Conservation (phyloP, 495 filamentous ascomycete genomes). For the Beverwykella pulmonaria region DNA sequence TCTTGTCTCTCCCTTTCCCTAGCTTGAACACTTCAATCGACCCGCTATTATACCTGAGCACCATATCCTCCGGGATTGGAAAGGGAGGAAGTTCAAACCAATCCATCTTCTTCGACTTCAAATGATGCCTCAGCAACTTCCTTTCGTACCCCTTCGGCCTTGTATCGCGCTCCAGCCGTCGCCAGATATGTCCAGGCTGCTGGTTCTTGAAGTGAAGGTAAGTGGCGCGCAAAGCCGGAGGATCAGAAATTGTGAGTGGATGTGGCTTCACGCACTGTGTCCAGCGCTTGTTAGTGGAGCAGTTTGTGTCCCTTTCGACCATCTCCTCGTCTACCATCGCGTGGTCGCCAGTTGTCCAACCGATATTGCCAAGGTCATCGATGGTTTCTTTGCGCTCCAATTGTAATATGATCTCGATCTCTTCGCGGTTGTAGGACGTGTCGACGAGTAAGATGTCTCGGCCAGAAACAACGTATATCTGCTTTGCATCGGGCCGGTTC, state of each 20-base stretch:
- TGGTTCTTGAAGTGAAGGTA: constrained; percentile 4
- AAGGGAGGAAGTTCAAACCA: constrained; percentile 7
- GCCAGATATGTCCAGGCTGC: not conserved
- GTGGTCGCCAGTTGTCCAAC: constrained; percentile 2
- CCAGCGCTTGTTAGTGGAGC: not conserved
- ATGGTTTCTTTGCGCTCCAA: not conserved
- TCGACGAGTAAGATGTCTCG: constrained; percentile 11
- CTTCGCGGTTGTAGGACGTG: constrained; percentile 8
- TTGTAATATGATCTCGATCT: not conserved
- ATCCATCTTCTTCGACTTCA: constrained; percentile 5
- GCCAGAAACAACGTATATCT: constrained; percentile 7
- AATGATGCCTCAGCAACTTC: constrained; percentile 4
- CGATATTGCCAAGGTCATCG: constrained; percentile 1
- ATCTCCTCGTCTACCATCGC: not conserved
- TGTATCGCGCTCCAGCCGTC: constrained; percentile 6
- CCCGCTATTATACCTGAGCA: constrained; percentile 2
- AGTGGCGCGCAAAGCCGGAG: not conserved
- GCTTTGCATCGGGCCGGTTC: not conserved
- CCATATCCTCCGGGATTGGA: constrained; percentile 1
- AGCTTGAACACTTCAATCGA: not conserved
- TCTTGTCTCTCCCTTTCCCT: not conserved
- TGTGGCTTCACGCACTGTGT: constrained; percentile 3
- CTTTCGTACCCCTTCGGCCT: constrained; percentile 4
- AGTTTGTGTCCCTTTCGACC: not conserved
- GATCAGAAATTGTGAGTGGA: constrained; percentile 2